Base-by-base conservation (phyloP, 2,329 filamentous ascomycete genomes). In the Diaporthe caulivora region DNA sequence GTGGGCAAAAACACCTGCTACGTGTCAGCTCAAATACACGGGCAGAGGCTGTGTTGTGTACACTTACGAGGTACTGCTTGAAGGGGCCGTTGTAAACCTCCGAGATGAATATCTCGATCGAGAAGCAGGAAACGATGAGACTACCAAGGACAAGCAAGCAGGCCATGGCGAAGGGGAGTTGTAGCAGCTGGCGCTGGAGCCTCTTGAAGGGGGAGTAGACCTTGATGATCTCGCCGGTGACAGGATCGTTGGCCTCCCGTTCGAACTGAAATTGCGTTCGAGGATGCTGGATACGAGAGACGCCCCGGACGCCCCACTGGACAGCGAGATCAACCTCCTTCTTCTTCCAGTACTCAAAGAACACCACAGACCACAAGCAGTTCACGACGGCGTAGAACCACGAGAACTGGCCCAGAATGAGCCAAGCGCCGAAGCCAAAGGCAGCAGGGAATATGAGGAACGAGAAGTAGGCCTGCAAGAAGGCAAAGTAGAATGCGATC, bases 331-430 rank as follows among this genome's bases (percentile, higher is more conserved):
- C 95, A 1, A 92, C 87, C 82, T 98, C 95, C 81, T 97, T 94
- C 78, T 96, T 93, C 85, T 97, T 98, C 96, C 96, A 98, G 83
- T 94, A 98, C 81, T 98, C 96, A 72, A 97, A 93, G 80, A 98
- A 98, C 62, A 96, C 86, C 3, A 97, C 92, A 72, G 93, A 93
- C 94, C 95, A 98, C n/a, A 98, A 84, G 44, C 92, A 93, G 80
- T 92, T 95, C 57, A 92, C 87, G 1, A 95, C 82, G 18, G 93
- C 94, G 78, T 97, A 98, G 65, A 95, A 83, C 72, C 92, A 90
- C 1, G 95, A 98, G 83, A 95, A 98, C 72, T 93, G 90, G 11
- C 95, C 95, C 0, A 98, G 86, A n/a, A 97, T 85, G 40, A 95
- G 82, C 94, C 95, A 98, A 17, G 93, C 90, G 1, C 89, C 87